phyloP scores from a whole-genome alignment of 257 asterid species.

The Solanum lycopersicoides region DNA sequence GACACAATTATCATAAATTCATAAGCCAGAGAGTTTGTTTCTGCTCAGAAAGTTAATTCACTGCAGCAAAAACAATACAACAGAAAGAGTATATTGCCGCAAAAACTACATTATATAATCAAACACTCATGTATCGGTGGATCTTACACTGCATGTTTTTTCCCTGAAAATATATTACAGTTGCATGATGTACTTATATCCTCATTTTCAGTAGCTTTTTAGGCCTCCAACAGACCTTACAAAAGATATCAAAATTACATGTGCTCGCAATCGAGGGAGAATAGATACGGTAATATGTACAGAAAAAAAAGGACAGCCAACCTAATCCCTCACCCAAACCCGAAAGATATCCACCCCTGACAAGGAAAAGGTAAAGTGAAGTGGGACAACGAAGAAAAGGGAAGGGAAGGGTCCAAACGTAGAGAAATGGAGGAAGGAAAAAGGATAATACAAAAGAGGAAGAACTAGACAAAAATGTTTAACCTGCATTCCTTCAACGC shows the following conservation, averaged over 20 bases:
- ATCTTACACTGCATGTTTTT: background rate
- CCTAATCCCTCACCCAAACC: background rate
- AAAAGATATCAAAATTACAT: background rate
- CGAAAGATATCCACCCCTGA: background rate
- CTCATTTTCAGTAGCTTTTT: background rate
- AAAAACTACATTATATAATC: background rate
- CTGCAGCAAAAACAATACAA: background rate
- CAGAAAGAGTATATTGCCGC: background rate
- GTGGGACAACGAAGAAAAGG: background rate
- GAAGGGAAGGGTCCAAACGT: background rate
- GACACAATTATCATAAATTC: background rate
- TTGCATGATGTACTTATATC: background rate
- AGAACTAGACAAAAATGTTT: background rate
- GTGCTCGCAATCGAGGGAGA: background rate
- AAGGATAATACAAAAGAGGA: background rate
- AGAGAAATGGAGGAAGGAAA: background rate
- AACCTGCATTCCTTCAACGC: slow-evolving; percentile 99
- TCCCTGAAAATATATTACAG: background rate
- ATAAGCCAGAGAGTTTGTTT: background rate
- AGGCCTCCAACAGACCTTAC: background rate
- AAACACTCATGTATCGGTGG: background rate
- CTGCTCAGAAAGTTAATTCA: background rate
- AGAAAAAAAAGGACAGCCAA: background rate
- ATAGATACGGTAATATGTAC: background rate
- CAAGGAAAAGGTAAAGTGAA: background rate